Base-by-base conservation (phyloP, 1,284 basidiomycete genomes). In the Fomitopsis pinicola region DNA sequence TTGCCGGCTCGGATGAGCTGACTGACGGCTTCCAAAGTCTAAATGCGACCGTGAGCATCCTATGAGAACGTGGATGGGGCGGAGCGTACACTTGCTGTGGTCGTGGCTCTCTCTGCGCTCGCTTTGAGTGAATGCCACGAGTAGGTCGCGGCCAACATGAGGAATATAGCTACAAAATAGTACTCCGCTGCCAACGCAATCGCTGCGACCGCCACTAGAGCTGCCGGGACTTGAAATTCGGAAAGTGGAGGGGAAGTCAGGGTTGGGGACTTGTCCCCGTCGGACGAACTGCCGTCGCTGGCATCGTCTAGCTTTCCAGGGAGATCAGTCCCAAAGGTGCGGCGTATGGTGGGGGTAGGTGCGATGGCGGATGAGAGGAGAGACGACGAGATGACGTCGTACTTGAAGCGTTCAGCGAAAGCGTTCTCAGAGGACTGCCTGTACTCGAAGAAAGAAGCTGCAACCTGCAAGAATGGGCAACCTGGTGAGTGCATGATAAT, bases 341-440 rank as follows among this genome's bases (percentile, higher is more conserved):
- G 70, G 8, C 70, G 67, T 10, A 55, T 62, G 6, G 64, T 62
- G 50, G 67, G 64, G 12, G 69, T 71, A 36, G 69, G 69, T 38
- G 71, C 75, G 62, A 78, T 78, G 62, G 76, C 77, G 6, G 80
- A 71, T 2, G 88, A 83, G 19, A 93, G 80, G 8, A 92, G 78
- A 3, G 90, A 85, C 0, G 91, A 92, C 3, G 91, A 91, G 62
- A 93, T 92, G n/a, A 93, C 82, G 62, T 84, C 84, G 79, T 92
- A 92, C 73, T 92, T 92, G 82, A 93, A 92, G 54, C 83, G 86
- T 73, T 93, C 91, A 15, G 85, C 82, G 66, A 92, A 89, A 45
- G 72, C 68, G 55, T 66, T 71, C 56, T 70, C 67, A 26, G 71
- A 63, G 12, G 72, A 62, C n/a, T 64, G 57, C 36, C 66, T 60